phyloP scores from a whole-genome alignment of 2,329 filamentous ascomycete genomes.

The Aureobasidium melanogenum region DNA sequence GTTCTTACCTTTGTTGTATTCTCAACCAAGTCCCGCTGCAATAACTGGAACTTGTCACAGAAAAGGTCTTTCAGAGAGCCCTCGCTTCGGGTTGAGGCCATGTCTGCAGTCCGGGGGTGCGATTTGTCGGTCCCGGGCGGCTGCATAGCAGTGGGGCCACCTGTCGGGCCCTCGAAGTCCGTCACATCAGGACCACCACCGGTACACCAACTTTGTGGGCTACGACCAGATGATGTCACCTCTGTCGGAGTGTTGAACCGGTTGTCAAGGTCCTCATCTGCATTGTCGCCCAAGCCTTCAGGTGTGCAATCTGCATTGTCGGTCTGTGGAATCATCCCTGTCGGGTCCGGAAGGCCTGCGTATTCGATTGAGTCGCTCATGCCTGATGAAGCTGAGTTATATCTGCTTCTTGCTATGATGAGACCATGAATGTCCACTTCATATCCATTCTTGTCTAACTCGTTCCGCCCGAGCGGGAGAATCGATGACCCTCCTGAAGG shows the following conservation, averaged over 20 bases:
- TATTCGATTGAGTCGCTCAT: neutral
- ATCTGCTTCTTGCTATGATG: neutral
- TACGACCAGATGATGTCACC: neutral
- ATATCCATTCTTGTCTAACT: neutral
- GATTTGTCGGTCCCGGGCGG: neutral
- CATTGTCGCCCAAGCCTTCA: neutral
- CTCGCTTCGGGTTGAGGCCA: neutral
- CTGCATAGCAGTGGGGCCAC: neutral
- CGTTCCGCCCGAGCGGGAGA: neutral
- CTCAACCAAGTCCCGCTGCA: neutral
- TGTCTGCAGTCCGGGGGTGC: neutral
- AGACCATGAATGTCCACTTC: neutral
- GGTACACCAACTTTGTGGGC: neutral
- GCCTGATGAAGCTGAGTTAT: neutral
- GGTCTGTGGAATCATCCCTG: neutral
- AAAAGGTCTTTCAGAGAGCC: neutral
- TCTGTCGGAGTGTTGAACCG: neutral
- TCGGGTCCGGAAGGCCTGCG: neutral
- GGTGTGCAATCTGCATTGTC: neutral
- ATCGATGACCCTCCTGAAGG: neutral
- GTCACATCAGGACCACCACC: neutral
- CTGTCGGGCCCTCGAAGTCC: neutral
- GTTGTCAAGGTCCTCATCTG: neutral
- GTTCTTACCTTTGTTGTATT: neutral
- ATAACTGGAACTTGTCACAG: neutral